Conservation (phyloP, 2,329 filamentous ascomycete genomes). For the Pseudonectria foliicola region DNA sequence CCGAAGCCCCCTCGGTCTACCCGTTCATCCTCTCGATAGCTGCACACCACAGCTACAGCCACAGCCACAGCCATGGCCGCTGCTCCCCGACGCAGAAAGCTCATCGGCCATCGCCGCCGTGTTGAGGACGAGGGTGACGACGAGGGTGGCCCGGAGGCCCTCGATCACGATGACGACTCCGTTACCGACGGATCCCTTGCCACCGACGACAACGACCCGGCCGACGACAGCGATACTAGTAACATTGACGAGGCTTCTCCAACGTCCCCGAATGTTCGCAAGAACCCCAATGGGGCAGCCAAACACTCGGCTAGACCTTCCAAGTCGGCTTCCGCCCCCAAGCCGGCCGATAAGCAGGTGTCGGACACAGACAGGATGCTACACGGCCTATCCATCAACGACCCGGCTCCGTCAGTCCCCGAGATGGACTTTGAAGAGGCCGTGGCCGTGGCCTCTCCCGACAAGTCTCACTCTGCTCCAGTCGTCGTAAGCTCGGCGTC, state of each 20-base stretch:
- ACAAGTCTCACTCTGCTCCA: slow-evolving; percentile 38
- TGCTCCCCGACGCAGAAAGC: slow-evolving; percentile 52
- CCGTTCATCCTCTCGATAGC: slow-evolving; percentile 21
- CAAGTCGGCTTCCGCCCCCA: slow-evolving; percentile 30
- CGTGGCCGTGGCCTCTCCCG: slow-evolving; percentile 27
- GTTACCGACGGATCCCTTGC: slow-evolving; percentile 56
- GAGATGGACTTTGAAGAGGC: slow-evolving; percentile 43
- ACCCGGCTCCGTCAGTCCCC: slow-evolving; percentile 33
- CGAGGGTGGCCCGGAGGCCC: slow-evolving; percentile 48
- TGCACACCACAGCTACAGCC: slow-evolving; percentile 25
- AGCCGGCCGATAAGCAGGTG: slow-evolving; percentile 25
- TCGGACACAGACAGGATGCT: slow-evolving; percentile 55
- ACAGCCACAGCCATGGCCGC: slow-evolving; percentile 29
- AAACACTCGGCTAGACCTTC: slow-evolving; percentile 26
- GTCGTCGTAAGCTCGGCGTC: slow-evolving; percentile 49
- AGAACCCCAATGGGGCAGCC: slow-evolving; percentile 35
- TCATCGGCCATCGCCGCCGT: slow-evolving; percentile 60
- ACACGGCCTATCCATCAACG: slow-evolving; percentile 42
- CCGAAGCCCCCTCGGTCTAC: slow-evolving; percentile 24
- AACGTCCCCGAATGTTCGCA: slow-evolving; percentile 35
- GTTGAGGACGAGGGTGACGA: slow-evolving; percentile 66
- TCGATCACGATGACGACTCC: slow-evolving; percentile 59
- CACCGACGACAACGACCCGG: slow-evolving; percentile 54
- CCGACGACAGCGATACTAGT: slow-evolving; percentile 57
- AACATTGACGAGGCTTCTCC: slow-evolving; percentile 52